phyloP scores from a whole-genome alignment of 441 rosid genomes.

The Populus hybrid region DNA sequence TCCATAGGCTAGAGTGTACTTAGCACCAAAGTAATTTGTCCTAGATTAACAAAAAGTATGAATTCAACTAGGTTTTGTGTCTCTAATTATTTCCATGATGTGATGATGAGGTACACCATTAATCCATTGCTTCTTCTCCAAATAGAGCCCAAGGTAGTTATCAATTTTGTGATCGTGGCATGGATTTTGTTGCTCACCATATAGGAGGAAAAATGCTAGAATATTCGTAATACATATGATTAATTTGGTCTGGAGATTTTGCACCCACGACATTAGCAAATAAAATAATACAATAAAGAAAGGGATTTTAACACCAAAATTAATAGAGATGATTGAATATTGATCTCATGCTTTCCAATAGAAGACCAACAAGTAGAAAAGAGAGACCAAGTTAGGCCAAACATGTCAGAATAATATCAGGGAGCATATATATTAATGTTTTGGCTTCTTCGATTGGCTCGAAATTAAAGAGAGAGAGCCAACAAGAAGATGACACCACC shows the following conservation, averaged over 20 bases:
- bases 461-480: neutral
- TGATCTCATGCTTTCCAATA: conserved; percentile 7
- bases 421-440: neutral
- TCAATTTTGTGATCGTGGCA: conserved; percentile 12
- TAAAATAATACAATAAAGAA: neutral
- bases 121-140: neutral
- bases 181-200: conserved; percentile 19
- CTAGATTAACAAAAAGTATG: neutral
- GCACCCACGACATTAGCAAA: neutral
- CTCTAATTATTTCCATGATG: neutral
- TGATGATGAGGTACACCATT: conserved; percentile 10
- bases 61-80: neutral
- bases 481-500: neutral
- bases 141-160: neutral
- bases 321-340: neutral
- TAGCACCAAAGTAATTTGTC: neutral
- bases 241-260: conserved; percentile 8
- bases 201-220: conserved; percentile 5
- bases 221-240: conserved; percentile 20
- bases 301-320: neutral
- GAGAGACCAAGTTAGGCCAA: conserved; percentile 18
- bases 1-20: neutral
- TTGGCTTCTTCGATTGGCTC: neutral
- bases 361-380: conserved; percentile 20
- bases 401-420: conserved; percentile 7